Base-by-base conservation (phyloP, 2,329 filamentous ascomycete genomes). In the Fusarium sp. region DNA sequence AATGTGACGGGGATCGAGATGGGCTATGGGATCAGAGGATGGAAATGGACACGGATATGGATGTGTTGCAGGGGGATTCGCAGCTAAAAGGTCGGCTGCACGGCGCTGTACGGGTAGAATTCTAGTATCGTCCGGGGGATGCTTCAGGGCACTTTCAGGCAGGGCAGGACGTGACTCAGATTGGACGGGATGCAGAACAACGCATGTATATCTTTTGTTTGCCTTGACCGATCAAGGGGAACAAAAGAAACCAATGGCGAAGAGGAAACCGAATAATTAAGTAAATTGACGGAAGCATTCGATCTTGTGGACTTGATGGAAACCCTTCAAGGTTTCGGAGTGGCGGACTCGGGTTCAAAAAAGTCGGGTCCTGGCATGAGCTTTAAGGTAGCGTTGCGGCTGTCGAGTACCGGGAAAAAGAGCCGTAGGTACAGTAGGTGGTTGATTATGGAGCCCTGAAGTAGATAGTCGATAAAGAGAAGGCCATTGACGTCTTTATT, bases 1-100 rank as follows among this genome's bases (percentile, higher is more conserved):
- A 52, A 68, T 64, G 67, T 43, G 63, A 70, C 62, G 64, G 58
- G 58, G 67, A 70, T 70, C 67, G 67, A 70, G 62, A 70, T 70
- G 67, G 58, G 46, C 62, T 57, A 67, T 64, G 67, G 67, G 67
- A 71, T 70, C 67, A 70, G 67, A 64, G 49, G 49, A 53, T 53
- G 38, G 30, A 27, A 29, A 52, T 49, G 45, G 54, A 34, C 20
- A 34, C 22, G 51, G 32, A 64, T 58, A 34, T 16, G 51, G 32
- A 64, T 58, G 53, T 44, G 67, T 70, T 71, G 67, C 67, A 70
- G 67, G 67, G 61, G 67, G 58, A 70, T 60, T 67, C 62, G 62
- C 58, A 70, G 54, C 67, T 70, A 71, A 71, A 71, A 54, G 59
- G 38, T 43, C 62, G 62, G 62, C 34, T 66, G 43, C 43, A 54